Conservation (phyloP, 225 moss, liverwort and hornwort species). For the Antitrichia curtipendula region DNA sequence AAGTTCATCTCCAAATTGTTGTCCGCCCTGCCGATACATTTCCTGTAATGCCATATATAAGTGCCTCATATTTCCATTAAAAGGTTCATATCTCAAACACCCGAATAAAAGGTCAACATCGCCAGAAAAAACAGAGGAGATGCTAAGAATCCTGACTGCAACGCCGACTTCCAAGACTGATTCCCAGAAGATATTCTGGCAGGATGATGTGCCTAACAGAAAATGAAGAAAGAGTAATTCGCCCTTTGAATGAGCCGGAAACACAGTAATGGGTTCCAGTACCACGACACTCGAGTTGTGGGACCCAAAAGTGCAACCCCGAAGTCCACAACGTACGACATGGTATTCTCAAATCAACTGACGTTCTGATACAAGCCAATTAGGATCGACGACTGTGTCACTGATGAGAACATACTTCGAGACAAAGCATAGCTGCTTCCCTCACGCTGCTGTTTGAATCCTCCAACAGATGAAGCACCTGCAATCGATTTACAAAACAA, state of each 20-base stretch:
- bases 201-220: background rate
- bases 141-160: background rate
- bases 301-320: background rate
- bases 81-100: background rate
- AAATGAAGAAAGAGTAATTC: background rate
- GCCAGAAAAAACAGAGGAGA: background rate
- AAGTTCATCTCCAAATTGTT: slow-evolving; percentile 81
- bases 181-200: background rate
- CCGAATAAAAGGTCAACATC: background rate
- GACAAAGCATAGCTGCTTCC: slow-evolving; percentile 96
- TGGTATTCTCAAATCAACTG: background rate
- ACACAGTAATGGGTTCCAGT: background rate
- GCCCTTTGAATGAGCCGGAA: background rate
- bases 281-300: background rate
- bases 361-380: background rate
- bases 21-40: slow-evolving; percentile 92
- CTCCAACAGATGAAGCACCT: slow-evolving; percentile 81
- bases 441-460: slow-evolving; percentile 93
- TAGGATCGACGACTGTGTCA: background rate
- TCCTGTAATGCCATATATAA: slow-evolving; percentile 35
- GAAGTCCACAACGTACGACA: background rate
- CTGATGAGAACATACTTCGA: slow-evolving; percentile 48
- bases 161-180: background rate
- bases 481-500: background rate
- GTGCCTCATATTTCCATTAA: background rate